Evolutionary conservation across 1,284 basidiomycete genomes (phyloP).

Genomic region (Boletus hoseneyae): DNA sequence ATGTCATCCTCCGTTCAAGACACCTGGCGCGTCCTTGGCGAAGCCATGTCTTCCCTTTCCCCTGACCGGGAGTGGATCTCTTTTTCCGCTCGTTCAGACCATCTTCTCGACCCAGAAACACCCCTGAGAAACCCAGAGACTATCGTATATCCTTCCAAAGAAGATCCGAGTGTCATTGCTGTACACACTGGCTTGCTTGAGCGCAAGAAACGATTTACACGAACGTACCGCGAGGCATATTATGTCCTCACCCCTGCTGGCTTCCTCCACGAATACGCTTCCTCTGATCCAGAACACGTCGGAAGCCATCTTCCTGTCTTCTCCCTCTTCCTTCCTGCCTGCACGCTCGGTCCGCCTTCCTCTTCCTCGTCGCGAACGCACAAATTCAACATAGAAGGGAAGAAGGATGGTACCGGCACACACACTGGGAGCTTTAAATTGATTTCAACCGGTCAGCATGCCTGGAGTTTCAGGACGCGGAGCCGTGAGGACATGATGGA

Average conservation of each 20-base stretch:
- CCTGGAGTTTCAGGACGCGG: conserved; percentile 90
- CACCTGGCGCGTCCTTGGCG: conserved; percentile 74
- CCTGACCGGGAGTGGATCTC: conserved; percentile 97
- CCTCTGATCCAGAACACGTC: conserved; percentile 66
- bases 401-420: conserved; percentile 76
- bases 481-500: conserved; percentile 99
- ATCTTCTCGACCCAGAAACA: conserved; percentile 96
- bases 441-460: conserved; percentile 50
- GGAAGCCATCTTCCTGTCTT: conserved; percentile 73
- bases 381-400: conserved; percentile 97
- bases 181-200: conserved; percentile 92
- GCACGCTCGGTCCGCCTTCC: conserved; percentile 94
- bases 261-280: conserved; percentile 90
- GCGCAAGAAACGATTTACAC: conserved; percentile 96
- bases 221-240: conserved; percentile 85
- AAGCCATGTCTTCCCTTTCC: conserved; percentile 80
- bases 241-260: conserved; percentile 95
- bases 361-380: conserved; percentile 69
- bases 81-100: conserved; percentile 92
- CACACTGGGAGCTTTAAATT: conserved; percentile 49
- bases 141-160: conserved; percentile 91
- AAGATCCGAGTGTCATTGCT: conserved; percentile 85
- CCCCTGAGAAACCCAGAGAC: conserved; percentile 79
- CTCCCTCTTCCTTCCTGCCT: conserved; percentile 90
- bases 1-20: conserved; percentile 80